Base-by-base conservation (phyloP, 805 yeast genomes). In the Zygotorulaspora sp. region DNA sequence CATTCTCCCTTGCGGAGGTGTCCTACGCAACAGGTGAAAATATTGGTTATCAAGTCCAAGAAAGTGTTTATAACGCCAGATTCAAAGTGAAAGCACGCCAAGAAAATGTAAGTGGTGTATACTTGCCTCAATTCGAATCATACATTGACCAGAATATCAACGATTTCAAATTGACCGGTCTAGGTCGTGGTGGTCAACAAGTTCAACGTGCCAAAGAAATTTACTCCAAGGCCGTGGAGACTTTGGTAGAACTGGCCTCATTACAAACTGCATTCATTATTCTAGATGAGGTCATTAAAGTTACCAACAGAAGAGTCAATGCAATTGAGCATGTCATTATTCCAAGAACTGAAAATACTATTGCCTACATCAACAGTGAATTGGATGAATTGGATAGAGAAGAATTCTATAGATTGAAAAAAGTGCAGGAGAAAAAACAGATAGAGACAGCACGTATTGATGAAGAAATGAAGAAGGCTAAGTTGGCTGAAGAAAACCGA, bases 161-260 rank as follows among this genome's bases (percentile, higher is more conserved):
- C 57, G 98, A 92, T 58, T 90, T 90, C 72, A 86, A 86, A 63
- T 71, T 90, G 77, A 90, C 97, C 4, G 98, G 98, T 52, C 72
- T 90, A 50, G 98, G 98, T 35, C 77, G 97, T 63, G 98, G 98
- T 66, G 97, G 98, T 48, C 97, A 90, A 66, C 97, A 90, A 62
- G 95, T 90, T 38, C 95, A 85, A 64, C 83, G 82, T 63, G 97
- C 97, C 40, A 88, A 89, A 65, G 76, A 77, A 49, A 95, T 92
- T 16, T 92, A 92, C 64, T 81, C 96, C 24, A 85, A 81, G 56
- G 96, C 96, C 10, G 97, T 92, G n/a, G 97, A 92, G 65, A 88
- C 97, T 0, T 73, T 90, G 47, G 97, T 90, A 21, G 97, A 88
- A 60, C 73, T 90, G 50, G 98, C 98, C 0, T 87, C 97, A 9